phyloP scores from a whole-genome alignment of 2,329 filamentous ascomycete species.

The Dothidotthia symphoricarpi region DNA sequence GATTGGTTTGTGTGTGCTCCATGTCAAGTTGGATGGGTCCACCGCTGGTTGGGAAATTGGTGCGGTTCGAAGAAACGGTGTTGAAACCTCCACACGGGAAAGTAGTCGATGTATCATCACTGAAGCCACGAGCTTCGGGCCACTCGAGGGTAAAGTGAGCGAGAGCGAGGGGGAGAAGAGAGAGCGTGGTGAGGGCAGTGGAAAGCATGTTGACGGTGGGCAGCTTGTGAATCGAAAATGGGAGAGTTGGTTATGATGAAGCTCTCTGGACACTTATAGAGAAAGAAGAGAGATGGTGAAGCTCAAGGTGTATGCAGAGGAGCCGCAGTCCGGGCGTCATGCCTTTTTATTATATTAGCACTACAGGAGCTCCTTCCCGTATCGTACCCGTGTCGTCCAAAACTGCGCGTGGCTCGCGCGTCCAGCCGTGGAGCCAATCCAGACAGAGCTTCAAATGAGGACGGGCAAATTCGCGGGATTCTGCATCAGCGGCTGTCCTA shows the following conservation, averaged over 20 bases:
- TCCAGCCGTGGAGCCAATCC: slow-evolving; percentile 22
- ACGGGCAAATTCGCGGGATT: slow-evolving; percentile 22
- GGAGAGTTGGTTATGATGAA: not conserved
- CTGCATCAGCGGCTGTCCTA: slow-evolving; percentile 17
- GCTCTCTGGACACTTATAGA: not conserved
- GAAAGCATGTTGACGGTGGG: slow-evolving; percentile 30
- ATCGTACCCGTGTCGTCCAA: slow-evolving; percentile 20
- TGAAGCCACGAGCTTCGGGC: slow-evolving; percentile 52
- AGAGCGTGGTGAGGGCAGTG: slow-evolving; percentile 39
- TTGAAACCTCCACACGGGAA: slow-evolving; percentile 55
- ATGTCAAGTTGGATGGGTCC: slow-evolving; percentile 54
- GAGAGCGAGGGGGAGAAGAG: slow-evolving; percentile 47
- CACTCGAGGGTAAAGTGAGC: slow-evolving; percentile 59
- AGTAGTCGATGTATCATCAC: slow-evolving; percentile 47
- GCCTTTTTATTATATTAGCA: slow-evolving; percentile 30
- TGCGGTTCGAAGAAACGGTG: slow-evolving; percentile 46
- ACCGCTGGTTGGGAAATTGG: slow-evolving; percentile 50
- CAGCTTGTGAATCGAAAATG: not conserved
- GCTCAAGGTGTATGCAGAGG: slow-evolving; percentile 1
- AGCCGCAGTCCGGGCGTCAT: slow-evolving; percentile 12
- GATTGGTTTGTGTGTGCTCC: slow-evolving; percentile 52
- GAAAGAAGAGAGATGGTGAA: slow-evolving; percentile 2
- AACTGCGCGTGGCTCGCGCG: slow-evolving; percentile 22
- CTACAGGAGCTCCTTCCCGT: slow-evolving; percentile 9
- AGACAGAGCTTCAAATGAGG: slow-evolving; percentile 13